These are phyloP conservation scores for Colletotrichum musae DNA, from an alignment of 2,329 filamentous ascomycete genomes.

Conservation along the genomic window DNA sequence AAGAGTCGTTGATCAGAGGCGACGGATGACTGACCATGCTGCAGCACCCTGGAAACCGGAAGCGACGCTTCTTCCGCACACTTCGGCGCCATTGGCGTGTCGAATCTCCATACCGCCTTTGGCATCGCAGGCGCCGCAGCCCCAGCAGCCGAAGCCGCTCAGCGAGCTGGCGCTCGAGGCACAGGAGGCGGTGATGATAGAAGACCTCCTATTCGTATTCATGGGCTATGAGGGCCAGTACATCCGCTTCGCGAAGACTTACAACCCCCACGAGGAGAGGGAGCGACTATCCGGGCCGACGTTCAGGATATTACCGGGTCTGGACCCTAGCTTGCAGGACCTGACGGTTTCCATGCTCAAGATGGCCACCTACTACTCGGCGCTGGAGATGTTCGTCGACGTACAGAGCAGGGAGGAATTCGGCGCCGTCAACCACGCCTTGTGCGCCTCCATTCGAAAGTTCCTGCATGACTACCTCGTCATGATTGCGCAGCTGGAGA, in stretches of 20 bases:
- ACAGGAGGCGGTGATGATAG: constrained; percentile 89
- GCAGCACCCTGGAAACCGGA: constrained; percentile 81
- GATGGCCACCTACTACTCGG: constrained; percentile 94
- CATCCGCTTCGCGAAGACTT: constrained; percentile 86
- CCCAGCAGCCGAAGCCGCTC: constrained; percentile 78
- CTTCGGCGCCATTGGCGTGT: constrained; percentile 80
- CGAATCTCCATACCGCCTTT: constrained; percentile 77
- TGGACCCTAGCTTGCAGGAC: constrained; percentile 93
- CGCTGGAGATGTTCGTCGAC: constrained; percentile 93
- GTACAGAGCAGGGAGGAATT: constrained; percentile 94
- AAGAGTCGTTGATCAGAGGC: constrained; percentile 9
- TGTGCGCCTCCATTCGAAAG: constrained; percentile 95
- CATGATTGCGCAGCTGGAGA: constrained; percentile 92
- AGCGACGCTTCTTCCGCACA: constrained; percentile 78
- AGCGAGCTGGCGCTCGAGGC: constrained; percentile 80
- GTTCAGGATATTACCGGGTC: constrained; percentile 84
- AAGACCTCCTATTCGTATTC: constrained; percentile 93
- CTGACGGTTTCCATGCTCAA: constrained; percentile 90
- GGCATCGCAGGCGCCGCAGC: constrained; percentile 78
- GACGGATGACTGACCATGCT: constrained; percentile 12
- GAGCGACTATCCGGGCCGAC: constrained; percentile 86
- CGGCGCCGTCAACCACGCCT: constrained; percentile 93
- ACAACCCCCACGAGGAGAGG: constrained; percentile 88
- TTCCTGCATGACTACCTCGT: constrained; percentile 94
- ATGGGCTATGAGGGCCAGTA: constrained; percentile 99